Conservation (phyloP, 2,329 filamentous ascomycete genomes). For the Venturia effusa region DNA sequence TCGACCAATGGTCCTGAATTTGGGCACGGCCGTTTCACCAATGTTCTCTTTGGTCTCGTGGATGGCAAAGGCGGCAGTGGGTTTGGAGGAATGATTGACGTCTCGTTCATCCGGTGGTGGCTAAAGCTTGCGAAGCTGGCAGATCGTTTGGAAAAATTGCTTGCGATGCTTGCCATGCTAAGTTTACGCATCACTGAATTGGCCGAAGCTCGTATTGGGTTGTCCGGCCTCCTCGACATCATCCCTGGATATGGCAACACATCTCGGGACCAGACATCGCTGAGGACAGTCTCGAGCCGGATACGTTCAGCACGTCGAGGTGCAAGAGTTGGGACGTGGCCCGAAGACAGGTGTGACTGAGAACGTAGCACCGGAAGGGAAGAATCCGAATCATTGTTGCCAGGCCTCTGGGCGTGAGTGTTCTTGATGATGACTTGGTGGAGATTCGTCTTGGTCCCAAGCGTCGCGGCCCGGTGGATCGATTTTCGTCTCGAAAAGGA, state of each 20-base stretch:
- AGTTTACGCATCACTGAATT: slow-evolving; percentile 82
- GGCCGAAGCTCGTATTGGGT: slow-evolving; percentile 65
- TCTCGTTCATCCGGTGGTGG: slow-evolving; percentile 26
- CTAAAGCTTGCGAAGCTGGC: slow-evolving; percentile 41
- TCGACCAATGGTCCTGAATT: slow-evolving; percentile 23
- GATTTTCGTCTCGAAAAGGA: slow-evolving; percentile 57
- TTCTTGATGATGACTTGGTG: slow-evolving; percentile 81
- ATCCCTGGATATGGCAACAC: slow-evolving; percentile 75
- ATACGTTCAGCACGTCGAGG: slow-evolving; percentile 66
- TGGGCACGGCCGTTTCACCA: background rate
- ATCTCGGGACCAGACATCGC: slow-evolving; percentile 77
- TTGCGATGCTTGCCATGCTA: slow-evolving; percentile 69
- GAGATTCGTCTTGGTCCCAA: slow-evolving; percentile 55
- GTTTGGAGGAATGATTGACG: slow-evolving; percentile 16
- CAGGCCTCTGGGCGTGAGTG: slow-evolving; percentile 57
- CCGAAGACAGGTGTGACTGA: slow-evolving; percentile 59
- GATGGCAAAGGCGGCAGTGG: background rate
- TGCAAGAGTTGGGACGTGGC: slow-evolving; percentile 57
- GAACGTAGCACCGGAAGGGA: slow-evolving; percentile 60
- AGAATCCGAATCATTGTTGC: slow-evolving; percentile 33
- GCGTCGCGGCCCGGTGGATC: slow-evolving; percentile 66
- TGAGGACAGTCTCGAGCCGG: slow-evolving; percentile 61
- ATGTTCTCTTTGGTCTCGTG: slow-evolving; percentile 2
- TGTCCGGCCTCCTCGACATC: slow-evolving; percentile 54
- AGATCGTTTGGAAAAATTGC: slow-evolving; percentile 63